Evolutionary conservation across 1,284 basidiomycete genomes (phyloP).

Genomic region (Mrakiaceae sp.): DNA sequence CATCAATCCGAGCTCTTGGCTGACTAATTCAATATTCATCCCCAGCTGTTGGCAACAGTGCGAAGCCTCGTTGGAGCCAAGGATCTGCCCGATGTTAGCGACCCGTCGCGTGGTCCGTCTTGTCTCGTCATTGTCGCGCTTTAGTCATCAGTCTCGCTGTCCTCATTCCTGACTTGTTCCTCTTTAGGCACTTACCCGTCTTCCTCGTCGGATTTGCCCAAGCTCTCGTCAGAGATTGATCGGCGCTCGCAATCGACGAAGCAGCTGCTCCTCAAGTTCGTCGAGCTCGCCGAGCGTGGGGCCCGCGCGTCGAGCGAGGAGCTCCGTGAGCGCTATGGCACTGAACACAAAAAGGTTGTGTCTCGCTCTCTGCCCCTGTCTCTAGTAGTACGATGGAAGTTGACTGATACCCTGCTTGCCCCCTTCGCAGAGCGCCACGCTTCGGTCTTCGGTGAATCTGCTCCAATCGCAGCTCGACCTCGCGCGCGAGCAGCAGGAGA

Average conservation of each 20-base stretch:
- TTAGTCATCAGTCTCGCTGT: not conserved
- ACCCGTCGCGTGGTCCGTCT: not conserved
- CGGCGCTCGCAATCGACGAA: slow-evolving; percentile 13
- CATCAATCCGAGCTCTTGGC: too few relatives aligned
- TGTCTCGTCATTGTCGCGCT: not conserved
- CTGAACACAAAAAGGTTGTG: slow-evolving; percentile 6
- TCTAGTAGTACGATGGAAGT: not conserved
- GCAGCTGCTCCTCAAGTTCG: slow-evolving; percentile 14
- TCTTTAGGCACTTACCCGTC: not conserved
- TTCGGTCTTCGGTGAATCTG: slow-evolving; percentile 44
- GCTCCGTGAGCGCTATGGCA: slow-evolving; percentile 1
- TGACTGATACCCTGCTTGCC: not conserved
- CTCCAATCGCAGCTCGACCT: slow-evolving; percentile 49
- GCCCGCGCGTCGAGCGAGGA: slow-evolving; percentile 11
- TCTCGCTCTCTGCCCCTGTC: not conserved
- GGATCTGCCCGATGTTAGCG: slow-evolving; percentile 33
- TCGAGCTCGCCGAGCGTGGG: slow-evolving; percentile 12
- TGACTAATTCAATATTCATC: slow-evolving; percentile 16
- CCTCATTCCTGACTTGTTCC: not conserved
- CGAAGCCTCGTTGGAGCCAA: slow-evolving; percentile 49
- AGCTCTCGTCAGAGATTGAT: slow-evolving; percentile 11
- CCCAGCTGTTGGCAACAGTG: slow-evolving; percentile 58
- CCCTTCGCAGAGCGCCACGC: slow-evolving; percentile 22
- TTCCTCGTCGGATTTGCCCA: not conserved
- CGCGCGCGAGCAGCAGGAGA: slow-evolving; percentile 45